Percentiles rank a stretch among this genome's conserved stretches.
These are phyloP conservation scores for Xylaria castorea DNA, from an alignment of 495 filamentous ascomycete species.

Conservation along the genomic window DNA sequence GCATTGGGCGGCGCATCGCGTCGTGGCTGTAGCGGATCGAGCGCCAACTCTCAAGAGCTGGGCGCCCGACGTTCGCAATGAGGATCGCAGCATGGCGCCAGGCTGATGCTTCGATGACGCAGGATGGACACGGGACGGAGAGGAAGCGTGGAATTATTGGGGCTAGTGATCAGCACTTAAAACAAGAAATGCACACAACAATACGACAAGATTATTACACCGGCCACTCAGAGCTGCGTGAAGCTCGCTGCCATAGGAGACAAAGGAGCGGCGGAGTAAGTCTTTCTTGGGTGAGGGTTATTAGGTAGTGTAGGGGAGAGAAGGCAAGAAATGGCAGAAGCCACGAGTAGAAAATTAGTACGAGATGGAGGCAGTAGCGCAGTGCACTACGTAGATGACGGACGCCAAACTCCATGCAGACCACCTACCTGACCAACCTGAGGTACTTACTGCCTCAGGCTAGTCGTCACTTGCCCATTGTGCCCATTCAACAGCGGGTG, in stretches of 20 bases:
- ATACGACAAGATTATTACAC: slow-evolving; percentile 25
- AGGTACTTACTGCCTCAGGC: neutral
- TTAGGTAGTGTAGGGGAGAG: slow-evolving; percentile 9
- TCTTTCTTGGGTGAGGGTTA: slow-evolving; percentile 38
- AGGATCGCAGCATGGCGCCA: slow-evolving; percentile 60
- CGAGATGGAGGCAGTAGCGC: neutral
- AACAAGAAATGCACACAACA: slow-evolving; percentile 30
- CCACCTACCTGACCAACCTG: neutral
- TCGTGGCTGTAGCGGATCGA: slow-evolving; percentile 41
- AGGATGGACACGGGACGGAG: neutral
- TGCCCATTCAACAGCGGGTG: slow-evolving; percentile 1
- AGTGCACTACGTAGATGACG: slow-evolving; percentile 7
- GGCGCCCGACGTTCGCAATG: slow-evolving; percentile 55
- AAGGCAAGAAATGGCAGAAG: slow-evolving; percentile 9
- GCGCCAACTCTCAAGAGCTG: slow-evolving; percentile 59
- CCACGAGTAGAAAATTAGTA: slow-evolving; percentile 18
- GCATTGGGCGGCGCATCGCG: slow-evolving; percentile 54
- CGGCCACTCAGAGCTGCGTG: slow-evolving; percentile 27
- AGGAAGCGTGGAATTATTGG: slow-evolving; percentile 29
- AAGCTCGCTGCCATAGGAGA: slow-evolving; percentile 33
- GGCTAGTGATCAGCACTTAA: slow-evolving; percentile 20
- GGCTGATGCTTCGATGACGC: slow-evolving; percentile 39
- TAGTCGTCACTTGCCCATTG: neutral
- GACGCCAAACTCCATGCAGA: slow-evolving; percentile 14
- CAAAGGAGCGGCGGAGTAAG: slow-evolving; percentile 62